phyloP scores from a whole-genome alignment of 2,329 filamentous ascomycete genomes.

The Ophiocordyceps camponoti-leonardi region DNA sequence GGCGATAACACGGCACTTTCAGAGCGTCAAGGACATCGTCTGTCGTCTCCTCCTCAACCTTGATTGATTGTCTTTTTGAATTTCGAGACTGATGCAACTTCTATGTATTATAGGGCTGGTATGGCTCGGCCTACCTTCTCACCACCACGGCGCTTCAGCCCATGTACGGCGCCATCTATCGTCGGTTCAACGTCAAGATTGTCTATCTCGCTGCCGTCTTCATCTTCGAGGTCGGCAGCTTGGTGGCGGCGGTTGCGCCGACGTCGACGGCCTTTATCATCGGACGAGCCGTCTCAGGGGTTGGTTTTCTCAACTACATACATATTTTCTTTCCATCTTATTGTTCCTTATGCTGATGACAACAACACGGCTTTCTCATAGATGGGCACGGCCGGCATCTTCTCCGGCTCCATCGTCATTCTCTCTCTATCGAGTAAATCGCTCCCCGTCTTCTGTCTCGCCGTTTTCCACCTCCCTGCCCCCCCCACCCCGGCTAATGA shows the following conservation, averaged over 20 bases:
- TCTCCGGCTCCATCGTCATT: slow-evolving; percentile 31
- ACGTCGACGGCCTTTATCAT: slow-evolving; percentile 31
- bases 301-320: too few relatives aligned
- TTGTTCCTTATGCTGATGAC: too few relatives aligned
- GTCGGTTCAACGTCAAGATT: slow-evolving; percentile 29
- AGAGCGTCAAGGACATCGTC: slow-evolving; percentile 27
- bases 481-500: neutral
- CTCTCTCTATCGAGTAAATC: slow-evolving; percentile 21
- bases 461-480: neutral
- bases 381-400: slow-evolving; percentile 32
- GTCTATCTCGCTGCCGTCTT: slow-evolving; percentile 25
- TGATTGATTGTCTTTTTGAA: too few relatives aligned
- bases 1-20: slow-evolving; percentile 28
- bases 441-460: neutral
- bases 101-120: slow-evolving; percentile 32
- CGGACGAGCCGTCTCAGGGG: slow-evolving; percentile 34
- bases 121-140: slow-evolving; percentile 30
- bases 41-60: neutral
- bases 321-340: too few relatives aligned
- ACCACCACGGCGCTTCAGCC: slow-evolving; percentile 31
- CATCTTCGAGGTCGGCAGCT: slow-evolving; percentile 25
- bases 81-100: too few relatives aligned
- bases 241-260: slow-evolving; percentile 26
- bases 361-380: slow-evolving; percentile 1
- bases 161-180: slow-evolving; percentile 31